These are phyloP conservation scores for Climacium dendroides DNA, from an alignment of 225 moss, liverwort and hornwort species.

Conservation along the genomic window DNA sequence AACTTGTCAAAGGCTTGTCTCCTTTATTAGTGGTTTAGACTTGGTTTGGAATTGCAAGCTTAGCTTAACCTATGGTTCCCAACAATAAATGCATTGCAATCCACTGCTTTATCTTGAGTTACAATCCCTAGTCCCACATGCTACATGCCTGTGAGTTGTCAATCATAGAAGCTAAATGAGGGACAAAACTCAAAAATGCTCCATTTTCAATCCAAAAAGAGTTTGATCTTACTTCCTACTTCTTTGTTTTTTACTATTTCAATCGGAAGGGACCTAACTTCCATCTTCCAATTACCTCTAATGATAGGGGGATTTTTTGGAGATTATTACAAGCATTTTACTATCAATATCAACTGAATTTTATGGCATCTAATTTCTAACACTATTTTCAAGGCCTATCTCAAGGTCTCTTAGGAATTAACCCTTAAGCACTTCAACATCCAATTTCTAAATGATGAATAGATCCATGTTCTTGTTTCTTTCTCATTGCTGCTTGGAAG, in stretches of 20 bases:
- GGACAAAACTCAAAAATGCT: neutral
- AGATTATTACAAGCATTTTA: neutral
- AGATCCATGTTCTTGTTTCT: too few species aligned
- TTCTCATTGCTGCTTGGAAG: too few species aligned
- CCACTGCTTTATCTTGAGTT: neutral
- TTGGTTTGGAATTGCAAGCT: neutral
- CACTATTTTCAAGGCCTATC: neutral
- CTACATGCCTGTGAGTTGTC: fast-evolving
- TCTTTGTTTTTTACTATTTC: too few species aligned
- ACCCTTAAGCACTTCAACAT: too few species aligned
- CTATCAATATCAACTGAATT: neutral
- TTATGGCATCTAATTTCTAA: neutral
- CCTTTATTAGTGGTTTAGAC: fast-evolving
- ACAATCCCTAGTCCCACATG: neutral
- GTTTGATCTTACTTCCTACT: neutral
- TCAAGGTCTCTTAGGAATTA: neutral
- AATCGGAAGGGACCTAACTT: too few species aligned
- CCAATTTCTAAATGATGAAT: too few species aligned
- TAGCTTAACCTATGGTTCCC: neutral
- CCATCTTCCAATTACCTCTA: neutral
- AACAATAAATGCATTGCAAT: neutral
- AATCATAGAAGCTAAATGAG: neutral
- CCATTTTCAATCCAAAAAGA: neutral
- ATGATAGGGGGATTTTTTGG: neutral
- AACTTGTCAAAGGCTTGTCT: fast-evolving